These are phyloP conservation scores for Pyrenochaeta sp. DNA, from an alignment of 2,329 filamentous ascomycete species.

Conservation along the genomic window DNA sequence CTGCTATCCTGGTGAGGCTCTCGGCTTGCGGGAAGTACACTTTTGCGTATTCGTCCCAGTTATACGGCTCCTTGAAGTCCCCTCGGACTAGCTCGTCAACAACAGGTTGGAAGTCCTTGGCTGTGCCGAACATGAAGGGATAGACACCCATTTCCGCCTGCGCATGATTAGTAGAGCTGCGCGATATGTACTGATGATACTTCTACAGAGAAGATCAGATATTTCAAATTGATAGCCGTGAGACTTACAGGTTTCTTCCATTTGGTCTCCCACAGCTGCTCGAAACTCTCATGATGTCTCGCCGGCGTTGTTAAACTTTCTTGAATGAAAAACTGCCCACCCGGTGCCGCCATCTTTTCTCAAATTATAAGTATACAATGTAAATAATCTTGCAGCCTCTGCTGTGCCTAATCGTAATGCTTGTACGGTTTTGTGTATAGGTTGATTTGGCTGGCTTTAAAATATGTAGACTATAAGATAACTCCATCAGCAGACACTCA, in stretches of 20 bases:
- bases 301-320: constrained; percentile 54
- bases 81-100: constrained; percentile 69
- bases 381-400: not conserved
- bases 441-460: not conserved
- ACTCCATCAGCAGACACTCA: not conserved
- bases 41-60: constrained; percentile 70
- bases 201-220: not conserved
- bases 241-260: constrained; percentile 71
- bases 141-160: constrained; percentile 67
- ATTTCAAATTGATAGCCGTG: not conserved
- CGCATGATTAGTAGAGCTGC: not conserved
- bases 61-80: constrained; percentile 70
- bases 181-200: not conserved
- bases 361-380: not conserved
- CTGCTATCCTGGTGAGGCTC: constrained; percentile 62
- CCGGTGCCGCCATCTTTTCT: constrained; percentile 51
- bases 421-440: not conserved
- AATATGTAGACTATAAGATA: not conserved
- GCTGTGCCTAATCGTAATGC: not conserved
- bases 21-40: constrained; percentile 68
- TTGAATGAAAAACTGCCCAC: constrained; percentile 57
- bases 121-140: constrained; percentile 76
- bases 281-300: constrained; percentile 57
- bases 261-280: constrained; percentile 74
- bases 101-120: constrained; percentile 74